Percentiles rank a stretch among this genome's conserved stretches.
These are phyloP conservation scores for Fusarium duplospermum DNA, from an alignment of 2,329 filamentous ascomycete species.

Conservation along the genomic window DNA sequence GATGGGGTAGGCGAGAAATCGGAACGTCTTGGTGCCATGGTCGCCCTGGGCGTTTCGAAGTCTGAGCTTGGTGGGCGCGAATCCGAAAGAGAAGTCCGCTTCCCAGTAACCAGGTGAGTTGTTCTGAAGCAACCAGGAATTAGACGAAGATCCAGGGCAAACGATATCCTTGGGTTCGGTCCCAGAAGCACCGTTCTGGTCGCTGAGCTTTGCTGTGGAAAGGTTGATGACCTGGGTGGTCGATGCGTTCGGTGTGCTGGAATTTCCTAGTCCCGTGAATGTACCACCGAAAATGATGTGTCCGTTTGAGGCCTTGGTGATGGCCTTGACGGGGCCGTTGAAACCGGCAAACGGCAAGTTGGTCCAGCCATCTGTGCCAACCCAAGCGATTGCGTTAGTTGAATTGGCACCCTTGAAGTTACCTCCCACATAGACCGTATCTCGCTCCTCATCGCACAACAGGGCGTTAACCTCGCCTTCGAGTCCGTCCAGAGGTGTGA, in stretches of 20 bases:
- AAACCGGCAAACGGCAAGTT: constrained; percentile 93
- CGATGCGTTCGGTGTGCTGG: constrained; percentile 72
- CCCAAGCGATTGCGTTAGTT: constrained; percentile 90
- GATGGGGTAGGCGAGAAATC: constrained; percentile 86
- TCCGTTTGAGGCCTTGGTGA: constrained; percentile 81
- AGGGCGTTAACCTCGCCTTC: constrained; percentile 85
- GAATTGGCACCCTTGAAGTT: constrained; percentile 84
- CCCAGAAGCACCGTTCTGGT: constrained; percentile 70
- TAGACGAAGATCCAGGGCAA: constrained; percentile 78
- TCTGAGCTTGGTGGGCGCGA: constrained; percentile 86
- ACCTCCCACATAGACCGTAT: constrained; percentile 91
- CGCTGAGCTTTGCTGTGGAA: constrained; percentile 78
- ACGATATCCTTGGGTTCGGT: constrained; percentile 82
- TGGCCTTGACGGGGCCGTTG: constrained; percentile 90
- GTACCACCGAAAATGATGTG: constrained; percentile 92
- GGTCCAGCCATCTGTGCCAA: constrained; percentile 74
- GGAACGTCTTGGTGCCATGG: constrained; percentile 88
- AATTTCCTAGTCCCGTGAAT: constrained; percentile 90
- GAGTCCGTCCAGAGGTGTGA: constrained; percentile 83
- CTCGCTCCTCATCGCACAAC: constrained; percentile 80
- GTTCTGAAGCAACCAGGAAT: constrained; percentile 83
- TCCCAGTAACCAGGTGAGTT: constrained; percentile 83
- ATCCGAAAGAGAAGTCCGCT: constrained; percentile 84
- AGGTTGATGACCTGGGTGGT: constrained; percentile 88
- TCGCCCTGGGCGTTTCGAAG: constrained; percentile 90